These are phyloP conservation scores for Magnusiomyces tetraspermus DNA, from an alignment of 1,139 yeast species.

Conservation along the genomic window DNA sequence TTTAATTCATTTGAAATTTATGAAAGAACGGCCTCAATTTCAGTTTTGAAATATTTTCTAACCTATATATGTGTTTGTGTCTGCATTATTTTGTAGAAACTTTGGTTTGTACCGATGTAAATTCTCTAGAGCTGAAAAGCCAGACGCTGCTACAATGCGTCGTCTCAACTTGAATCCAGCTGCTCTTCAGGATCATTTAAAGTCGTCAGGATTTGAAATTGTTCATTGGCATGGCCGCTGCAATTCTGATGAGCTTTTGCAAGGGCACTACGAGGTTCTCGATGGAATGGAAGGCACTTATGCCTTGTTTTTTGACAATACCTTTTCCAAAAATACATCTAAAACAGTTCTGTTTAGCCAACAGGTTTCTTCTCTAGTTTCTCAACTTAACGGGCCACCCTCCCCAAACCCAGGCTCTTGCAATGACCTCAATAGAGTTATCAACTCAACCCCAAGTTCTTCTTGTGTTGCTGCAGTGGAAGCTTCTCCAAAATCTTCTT, in stretches of 20 bases:
- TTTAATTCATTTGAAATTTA: no score
- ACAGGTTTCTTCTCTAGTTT: conserved; percentile 21
- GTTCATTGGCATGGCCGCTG: conserved; percentile 32
- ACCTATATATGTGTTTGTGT: no score
- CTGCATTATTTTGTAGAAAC: conserved; percentile 32
- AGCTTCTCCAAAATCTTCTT: neutral
- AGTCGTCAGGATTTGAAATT: conserved; percentile 29
- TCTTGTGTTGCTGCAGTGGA: neutral
- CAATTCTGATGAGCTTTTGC: conserved; percentile 32
- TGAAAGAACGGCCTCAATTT: no score
- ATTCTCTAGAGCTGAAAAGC: neutral
- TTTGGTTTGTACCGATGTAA: conserved; percentile 42
- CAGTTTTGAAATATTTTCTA: no score
- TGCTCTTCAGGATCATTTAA: conserved; percentile 28
- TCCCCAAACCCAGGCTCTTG: neutral
- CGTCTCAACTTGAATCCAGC: conserved; percentile 6
- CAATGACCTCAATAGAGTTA: neutral
- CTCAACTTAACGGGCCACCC: neutral
- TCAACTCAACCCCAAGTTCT: no score
- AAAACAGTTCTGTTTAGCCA: conserved; percentile 70
- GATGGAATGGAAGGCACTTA: conserved; percentile 46
- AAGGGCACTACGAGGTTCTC: conserved; percentile 50
- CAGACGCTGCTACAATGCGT: conserved; percentile 4
- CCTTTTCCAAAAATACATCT: conserved; percentile 76
- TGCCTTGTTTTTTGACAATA: conserved; percentile 88